These are phyloP conservation scores for Ramalina intermedia DNA, from an alignment of 495 filamentous ascomycete genomes.

Conservation along the genomic window DNA sequence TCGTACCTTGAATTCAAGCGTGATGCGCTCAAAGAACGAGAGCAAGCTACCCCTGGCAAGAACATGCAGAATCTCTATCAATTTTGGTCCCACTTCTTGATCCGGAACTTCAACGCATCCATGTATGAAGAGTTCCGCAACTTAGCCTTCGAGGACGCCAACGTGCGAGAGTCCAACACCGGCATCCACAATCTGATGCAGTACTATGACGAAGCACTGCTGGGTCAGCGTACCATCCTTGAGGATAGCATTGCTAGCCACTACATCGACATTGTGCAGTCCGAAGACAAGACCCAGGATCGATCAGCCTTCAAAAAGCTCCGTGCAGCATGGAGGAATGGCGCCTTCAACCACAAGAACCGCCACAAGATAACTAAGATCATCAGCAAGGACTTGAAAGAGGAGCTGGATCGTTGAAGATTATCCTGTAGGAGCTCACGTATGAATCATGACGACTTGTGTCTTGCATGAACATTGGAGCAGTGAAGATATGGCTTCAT, in stretches of 20 bases:
- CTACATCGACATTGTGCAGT: constrained; percentile 36
- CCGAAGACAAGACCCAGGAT: constrained; percentile 21
- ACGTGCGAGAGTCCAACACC: constrained; percentile 28
- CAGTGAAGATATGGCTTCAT: too few species aligned
- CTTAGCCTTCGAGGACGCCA: constrained; percentile 53
- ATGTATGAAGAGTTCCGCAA: constrained; percentile 72
- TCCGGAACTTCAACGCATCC: constrained; percentile 56
- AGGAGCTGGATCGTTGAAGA: constrained; percentile 14
- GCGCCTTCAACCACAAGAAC: constrained; percentile 38
- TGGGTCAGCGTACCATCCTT: constrained; percentile 31
- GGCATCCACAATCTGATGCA: constrained; percentile 42
- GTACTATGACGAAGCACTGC: constrained; percentile 43
- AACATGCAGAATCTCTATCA: constrained; percentile 58
- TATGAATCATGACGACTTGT: too few species aligned
- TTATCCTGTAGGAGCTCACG: too few species aligned
- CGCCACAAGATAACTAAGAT: constrained; percentile 30
- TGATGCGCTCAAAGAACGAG: constrained; percentile 43
- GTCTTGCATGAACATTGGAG: too few species aligned
- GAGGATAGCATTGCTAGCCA: constrained; percentile 34
- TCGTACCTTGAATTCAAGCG: constrained; percentile 39
- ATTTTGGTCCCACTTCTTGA: constrained; percentile 68
- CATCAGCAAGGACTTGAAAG: constrained; percentile 14
- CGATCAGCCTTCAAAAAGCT: constrained; percentile 35
- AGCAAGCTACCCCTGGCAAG: constrained; percentile 29
- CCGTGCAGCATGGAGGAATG: constrained; percentile 36